phyloP scores from a whole-genome alignment of 768 basidiomycete species.

The Termitomyces sp. region DNA sequence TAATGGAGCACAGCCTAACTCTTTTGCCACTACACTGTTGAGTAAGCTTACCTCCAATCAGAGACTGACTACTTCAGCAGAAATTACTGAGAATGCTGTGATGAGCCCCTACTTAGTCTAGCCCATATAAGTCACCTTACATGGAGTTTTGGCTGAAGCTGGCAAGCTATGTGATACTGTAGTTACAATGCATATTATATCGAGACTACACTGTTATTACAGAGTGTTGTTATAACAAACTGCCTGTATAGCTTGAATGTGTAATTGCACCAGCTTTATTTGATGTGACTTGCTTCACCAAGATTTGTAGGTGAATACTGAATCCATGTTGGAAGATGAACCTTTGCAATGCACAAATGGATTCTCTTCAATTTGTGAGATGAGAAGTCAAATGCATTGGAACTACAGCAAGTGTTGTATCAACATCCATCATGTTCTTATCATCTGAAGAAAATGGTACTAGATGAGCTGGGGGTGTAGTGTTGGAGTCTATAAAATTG shows the following conservation, averaged over 20 bases:
- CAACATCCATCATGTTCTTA: neutral
- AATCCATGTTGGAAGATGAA: neutral
- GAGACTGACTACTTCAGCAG: neutral
- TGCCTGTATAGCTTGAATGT: too few species aligned
- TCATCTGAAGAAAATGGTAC: neutral
- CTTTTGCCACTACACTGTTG: neutral
- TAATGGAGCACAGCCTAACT: conserved; percentile 2
- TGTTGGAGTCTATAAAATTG: neutral
- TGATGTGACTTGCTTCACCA: neutral
- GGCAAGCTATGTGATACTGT: too few species aligned
- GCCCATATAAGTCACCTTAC: too few species aligned
- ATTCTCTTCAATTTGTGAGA: neutral
- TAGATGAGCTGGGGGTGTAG: neutral
- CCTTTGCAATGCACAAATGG: neutral
- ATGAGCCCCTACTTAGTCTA: too few species aligned
- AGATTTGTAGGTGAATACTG: neutral
- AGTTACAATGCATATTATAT: too few species aligned
- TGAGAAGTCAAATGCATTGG: neutral
- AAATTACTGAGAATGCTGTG: conserved; percentile 7
- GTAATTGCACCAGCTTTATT: too few species aligned
- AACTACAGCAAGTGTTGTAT: neutral
- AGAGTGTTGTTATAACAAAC: too few species aligned
- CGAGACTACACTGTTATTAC: too few species aligned
- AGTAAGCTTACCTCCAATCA: neutral
- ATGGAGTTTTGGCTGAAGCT: too few species aligned